phyloP scores from a whole-genome alignment of 768 basidiomycete genomes.

The Pleurotus eryngii region DNA sequence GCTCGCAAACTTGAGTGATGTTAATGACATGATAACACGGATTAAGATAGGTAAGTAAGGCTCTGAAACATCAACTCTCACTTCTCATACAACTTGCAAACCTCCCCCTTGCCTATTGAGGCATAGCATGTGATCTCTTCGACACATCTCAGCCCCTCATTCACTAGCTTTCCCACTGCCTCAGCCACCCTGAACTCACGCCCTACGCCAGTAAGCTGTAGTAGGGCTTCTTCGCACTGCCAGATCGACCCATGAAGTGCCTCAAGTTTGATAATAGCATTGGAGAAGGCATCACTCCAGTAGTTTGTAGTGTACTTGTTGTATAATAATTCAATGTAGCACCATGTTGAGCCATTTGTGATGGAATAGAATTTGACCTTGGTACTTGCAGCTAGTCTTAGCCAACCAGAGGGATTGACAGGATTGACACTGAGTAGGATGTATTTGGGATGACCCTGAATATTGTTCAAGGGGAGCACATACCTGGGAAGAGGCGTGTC shows the following conservation, averaged over 20 bases:
- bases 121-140: background rate
- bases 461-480: background rate
- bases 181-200: background rate
- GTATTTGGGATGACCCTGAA: background rate
- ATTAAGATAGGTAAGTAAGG: no score
- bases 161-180: background rate
- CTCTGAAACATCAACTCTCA: background rate
- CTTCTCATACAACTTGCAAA: background rate
- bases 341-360: background rate
- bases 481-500: background rate
- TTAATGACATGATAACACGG: no score
- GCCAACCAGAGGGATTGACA: background rate
- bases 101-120: background rate
- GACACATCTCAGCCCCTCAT: background rate
- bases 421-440: background rate
- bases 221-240: background rate
- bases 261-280: background rate
- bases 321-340: background rate
- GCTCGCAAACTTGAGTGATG: no score
- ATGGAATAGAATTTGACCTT: background rate
- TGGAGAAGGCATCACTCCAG: background rate
- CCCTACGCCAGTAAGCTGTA: background rate
- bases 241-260: background rate
- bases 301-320: background rate
- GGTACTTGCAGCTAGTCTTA: background rate